phyloP scores from a whole-genome alignment of 352 stramenopile species.

The Globisporangium heterothallicum region DNA sequence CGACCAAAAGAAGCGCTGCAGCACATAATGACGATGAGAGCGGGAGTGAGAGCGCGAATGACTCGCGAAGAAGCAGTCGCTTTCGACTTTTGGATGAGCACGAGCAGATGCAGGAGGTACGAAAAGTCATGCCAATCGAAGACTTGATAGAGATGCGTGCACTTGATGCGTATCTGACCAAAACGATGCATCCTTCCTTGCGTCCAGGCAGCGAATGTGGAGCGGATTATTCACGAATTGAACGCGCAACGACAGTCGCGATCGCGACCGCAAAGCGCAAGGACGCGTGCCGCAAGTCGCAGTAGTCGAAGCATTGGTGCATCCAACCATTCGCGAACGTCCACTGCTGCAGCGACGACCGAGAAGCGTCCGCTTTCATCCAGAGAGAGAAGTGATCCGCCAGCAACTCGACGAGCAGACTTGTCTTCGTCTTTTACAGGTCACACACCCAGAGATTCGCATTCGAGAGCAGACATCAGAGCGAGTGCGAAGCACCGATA shows the following conservation, averaged over 20 bases:
- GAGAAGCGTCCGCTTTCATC: background rate
- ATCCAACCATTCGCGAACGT: background rate
- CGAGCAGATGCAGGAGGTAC: conserved; percentile 31
- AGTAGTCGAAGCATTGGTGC: background rate
- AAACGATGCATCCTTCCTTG: background rate
- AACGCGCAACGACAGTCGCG: conserved; percentile 18
- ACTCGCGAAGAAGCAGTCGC: conserved; percentile 18
- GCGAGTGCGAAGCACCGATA: background rate
- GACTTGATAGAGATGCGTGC: too few species aligned
- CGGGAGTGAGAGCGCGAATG: background rate
- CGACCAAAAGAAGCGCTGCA: background rate
- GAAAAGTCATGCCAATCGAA: too few species aligned
- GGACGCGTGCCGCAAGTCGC: background rate
- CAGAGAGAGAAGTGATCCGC: too few species aligned
- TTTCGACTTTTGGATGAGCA: conserved; percentile 39
- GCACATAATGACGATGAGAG: background rate
- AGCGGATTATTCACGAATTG: conserved; percentile 41
- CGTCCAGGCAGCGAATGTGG: conserved; percentile 30
- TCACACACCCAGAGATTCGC: too few species aligned
- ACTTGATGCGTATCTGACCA: background rate
- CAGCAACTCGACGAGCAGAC: background rate
- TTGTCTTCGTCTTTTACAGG: background rate
- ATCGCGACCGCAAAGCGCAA: background rate
- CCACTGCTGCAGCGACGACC: background rate
- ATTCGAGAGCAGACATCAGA: background rate